Base-by-base conservation (phyloP, 257 asterid genomes). In the Parsonsia alboflavescens region DNA sequence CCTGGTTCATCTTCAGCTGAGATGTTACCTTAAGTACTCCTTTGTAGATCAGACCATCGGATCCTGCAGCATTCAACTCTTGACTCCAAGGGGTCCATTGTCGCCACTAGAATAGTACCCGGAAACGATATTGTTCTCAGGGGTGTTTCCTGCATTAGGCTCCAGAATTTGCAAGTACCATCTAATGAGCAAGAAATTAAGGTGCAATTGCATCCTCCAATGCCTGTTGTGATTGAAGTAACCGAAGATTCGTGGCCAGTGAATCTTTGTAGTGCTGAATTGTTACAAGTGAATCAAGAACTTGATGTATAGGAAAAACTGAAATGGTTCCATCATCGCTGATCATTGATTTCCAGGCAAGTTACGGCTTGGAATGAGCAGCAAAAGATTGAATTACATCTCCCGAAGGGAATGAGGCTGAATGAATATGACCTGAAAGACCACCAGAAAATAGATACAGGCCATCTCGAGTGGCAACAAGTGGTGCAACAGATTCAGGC, bases 401-500 rank as follows among this genome's bases (percentile, higher is more conserved):
- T 0, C 71, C 71, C 0, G 71, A 58, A n/a, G 71, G 54, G 8
- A 76, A 6, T 5, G 44, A 70, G 30, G 70, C n/a, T 0, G 75
- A 70, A 65, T 76, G 54, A 15, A 70, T 45, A 4, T 36, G 61
- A n/a, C 80, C 80, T 5, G 80, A 76, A 59, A 76, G 50, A 8
- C 75, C 80, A 46, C 80, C 80, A 24, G 80, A 71, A 62, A 76
- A 70, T 52, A 76, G 36, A 61, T 45, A 76, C 4, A 33, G 2
- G 10, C 80, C 80, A 28, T 76, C 71, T 11, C 46, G 54, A 10
- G 80, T 70, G 54, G 75, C 75, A n/a, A 46, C 71, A 36, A 70
- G 54, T 3, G 80, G 71, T 10, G 80, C 75, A 21, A 69, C 80
- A 19, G 80, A 75, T 59, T 76, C 80, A 22, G 80, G 71, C 80